Conservation (phyloP, 129 eudicot genomes). For the Centaurea solstitialis region DNA sequence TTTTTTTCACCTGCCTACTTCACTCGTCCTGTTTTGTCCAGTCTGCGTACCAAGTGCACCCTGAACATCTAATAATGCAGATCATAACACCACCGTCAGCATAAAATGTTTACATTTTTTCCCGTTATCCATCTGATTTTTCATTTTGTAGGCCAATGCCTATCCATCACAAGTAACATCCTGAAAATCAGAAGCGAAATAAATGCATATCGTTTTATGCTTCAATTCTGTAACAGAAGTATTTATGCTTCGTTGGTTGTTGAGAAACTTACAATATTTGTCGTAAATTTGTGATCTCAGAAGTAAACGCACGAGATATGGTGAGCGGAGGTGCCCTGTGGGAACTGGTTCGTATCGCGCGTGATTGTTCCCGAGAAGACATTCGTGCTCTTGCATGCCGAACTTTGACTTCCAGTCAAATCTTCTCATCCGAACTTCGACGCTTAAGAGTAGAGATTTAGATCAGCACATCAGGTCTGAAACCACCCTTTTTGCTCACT, state of each 20-base stretch:
- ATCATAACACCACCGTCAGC: too few species aligned
- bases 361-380: slow-evolving; percentile 96
- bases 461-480: background rate
- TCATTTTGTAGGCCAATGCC: background rate
- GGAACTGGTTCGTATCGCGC: slow-evolving; percentile 96
- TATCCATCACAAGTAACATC: background rate
- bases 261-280: background rate
- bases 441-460: slow-evolving; percentile 79
- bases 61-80: background rate
- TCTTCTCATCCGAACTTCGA: slow-evolving; percentile 68
- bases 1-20: background rate
- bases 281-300: slow-evolving; percentile 40
- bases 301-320: slow-evolving; percentile 85
- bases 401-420: slow-evolving; percentile 79
- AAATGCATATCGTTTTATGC: background rate
- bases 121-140: too few species aligned
- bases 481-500: background rate
- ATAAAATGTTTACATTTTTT: too few species aligned
- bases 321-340: slow-evolving; percentile 95
- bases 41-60: background rate
- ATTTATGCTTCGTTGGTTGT: background rate
- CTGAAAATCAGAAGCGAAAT: too few species aligned
- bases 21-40: background rate
- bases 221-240: background rate
- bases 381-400: slow-evolving; percentile 85